Percentiles rank a stretch among this genome's conserved stretches.
phyloP scores from a whole-genome alignment of 495 filamentous ascomycete species.

The Penicillium soppii region DNA sequence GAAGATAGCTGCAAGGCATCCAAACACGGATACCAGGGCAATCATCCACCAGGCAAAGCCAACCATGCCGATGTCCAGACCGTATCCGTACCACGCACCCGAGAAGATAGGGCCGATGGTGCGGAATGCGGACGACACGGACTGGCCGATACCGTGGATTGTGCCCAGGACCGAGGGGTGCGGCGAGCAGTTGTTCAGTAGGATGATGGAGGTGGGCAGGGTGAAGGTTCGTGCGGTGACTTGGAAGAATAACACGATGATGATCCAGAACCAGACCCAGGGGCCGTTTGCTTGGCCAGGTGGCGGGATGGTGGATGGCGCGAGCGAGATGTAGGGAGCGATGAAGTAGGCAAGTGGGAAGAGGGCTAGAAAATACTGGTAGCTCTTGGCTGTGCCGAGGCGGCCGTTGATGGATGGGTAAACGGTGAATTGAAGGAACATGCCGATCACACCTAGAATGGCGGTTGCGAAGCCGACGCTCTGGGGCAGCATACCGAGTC shows the following conservation, averaged over 20 bases:
- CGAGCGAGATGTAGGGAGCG: constrained; percentile 68
- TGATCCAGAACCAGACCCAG: constrained; percentile 67
- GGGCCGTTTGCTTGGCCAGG: constrained; percentile 64
- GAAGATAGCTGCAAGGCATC: constrained; percentile 59
- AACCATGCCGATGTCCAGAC: constrained; percentile 66
- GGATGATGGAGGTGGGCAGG: constrained; percentile 71
- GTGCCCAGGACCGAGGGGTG: constrained; percentile 79
- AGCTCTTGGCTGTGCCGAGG: constrained; percentile 67
- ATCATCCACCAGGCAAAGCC: constrained; percentile 79
- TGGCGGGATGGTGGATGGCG: constrained; percentile 60
- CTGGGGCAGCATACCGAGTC: constrained; percentile 71
- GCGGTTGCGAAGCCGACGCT: constrained; percentile 77
- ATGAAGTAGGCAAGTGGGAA: constrained; percentile 75
- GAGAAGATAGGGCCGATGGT: constrained; percentile 74
- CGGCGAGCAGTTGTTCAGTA: constrained; percentile 81
- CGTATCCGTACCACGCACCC: constrained; percentile 69
- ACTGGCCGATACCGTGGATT: constrained; percentile 79
- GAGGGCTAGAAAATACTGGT: constrained; percentile 63
- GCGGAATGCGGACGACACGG: constrained; percentile 65
- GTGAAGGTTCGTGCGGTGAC: constrained; percentile 82
- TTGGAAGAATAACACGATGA: constrained; percentile 66
- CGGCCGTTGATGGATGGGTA: constrained; percentile 68
- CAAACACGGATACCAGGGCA: constrained; percentile 60
- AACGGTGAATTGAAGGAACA: constrained; percentile 71
- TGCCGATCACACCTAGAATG: constrained; percentile 74